Evolutionary conservation across 805 yeast genomes (phyloP).

Genomic region (Brettanomyces sp.): DNA sequence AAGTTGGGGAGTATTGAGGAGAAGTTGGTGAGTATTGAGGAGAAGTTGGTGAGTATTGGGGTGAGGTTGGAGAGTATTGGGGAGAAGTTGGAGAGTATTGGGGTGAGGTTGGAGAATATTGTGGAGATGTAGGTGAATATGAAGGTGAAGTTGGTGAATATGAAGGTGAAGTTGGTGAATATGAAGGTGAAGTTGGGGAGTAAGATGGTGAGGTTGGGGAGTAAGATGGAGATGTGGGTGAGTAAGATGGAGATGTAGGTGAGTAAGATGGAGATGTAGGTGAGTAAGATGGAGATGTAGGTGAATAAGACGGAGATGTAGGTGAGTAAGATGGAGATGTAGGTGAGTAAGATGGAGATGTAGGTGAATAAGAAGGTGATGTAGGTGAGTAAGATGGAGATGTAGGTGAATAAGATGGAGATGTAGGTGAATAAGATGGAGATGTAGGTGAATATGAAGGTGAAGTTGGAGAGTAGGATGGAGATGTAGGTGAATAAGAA

Average conservation of each 20-base stretch:
- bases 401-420: conserved; percentile 63
- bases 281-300: conserved; percentile 46
- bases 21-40: conserved; percentile 74
- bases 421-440: conserved; percentile 62
- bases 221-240: conserved; percentile 54
- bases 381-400: conserved; percentile 60
- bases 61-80: conserved; percentile 68
- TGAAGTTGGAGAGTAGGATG: conserved; percentile 56
- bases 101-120: conserved; percentile 31
- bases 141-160: conserved; percentile 22
- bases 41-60: conserved; percentile 69
- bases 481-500: conserved; percentile 67
- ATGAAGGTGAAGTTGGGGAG: conserved; percentile 51
- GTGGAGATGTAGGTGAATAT: conserved; percentile 61
- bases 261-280: conserved; percentile 57
- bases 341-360: conserved; percentile 66
- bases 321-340: conserved; percentile 73
- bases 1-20: conserved; percentile 67
- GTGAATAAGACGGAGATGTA: conserved; percentile 63
- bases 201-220: conserved; percentile 39
- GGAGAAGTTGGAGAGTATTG: conserved; percentile 61
- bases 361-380: conserved; percentile 53
- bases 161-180: conserved; percentile 72
- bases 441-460: conserved; percentile 64
- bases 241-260: conserved; percentile 64